Conservation (phyloP, 73 alveolate species). For the Loxodes magnus region DNA sequence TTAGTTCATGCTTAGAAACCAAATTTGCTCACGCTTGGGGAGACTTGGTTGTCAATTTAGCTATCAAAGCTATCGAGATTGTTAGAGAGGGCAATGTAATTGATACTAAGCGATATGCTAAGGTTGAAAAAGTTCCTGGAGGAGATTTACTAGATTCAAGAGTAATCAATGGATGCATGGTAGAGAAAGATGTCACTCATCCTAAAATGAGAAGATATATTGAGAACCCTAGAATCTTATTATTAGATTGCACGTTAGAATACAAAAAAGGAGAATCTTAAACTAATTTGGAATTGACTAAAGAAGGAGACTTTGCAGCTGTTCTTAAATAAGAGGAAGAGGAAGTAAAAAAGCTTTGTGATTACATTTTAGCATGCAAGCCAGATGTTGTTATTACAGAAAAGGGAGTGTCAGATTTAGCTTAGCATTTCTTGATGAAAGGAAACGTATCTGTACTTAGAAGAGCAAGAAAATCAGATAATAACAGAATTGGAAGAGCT, state of each 20-base stretch:
- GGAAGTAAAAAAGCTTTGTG: slow-evolving; percentile 85
- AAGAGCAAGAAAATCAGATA: slow-evolving; percentile 96
- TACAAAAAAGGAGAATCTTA: slow-evolving; percentile 97
- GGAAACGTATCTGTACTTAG: slow-evolving; percentile 74
- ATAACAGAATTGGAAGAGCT: slow-evolving; percentile 87
- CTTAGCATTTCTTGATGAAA: slow-evolving; percentile 68
- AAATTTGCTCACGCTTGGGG: slow-evolving; percentile 92
- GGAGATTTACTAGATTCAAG: slow-evolving; percentile 64
- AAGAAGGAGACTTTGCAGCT: slow-evolving; percentile 89
- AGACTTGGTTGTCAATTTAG: slow-evolving; percentile 65
- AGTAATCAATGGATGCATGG: slow-evolving; percentile 72
- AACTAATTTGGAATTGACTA: slow-evolving; percentile 96
- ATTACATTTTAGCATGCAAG: slow-evolving; percentile 80
- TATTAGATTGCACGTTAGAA: slow-evolving; percentile 97
- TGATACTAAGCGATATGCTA: slow-evolving; percentile 71
- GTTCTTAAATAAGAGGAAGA: slow-evolving; percentile 73
- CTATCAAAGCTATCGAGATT: slow-evolving; percentile 80
- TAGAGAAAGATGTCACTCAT: slow-evolving; percentile 99
- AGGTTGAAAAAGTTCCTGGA: slow-evolving; percentile 81
- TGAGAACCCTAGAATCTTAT: slow-evolving; percentile 91
- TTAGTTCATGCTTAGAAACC: slow-evolving; percentile 80
- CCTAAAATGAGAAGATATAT: slow-evolving; percentile 94
- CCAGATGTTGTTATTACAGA: slow-evolving; percentile 97
- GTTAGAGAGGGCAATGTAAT: slow-evolving; percentile 68
- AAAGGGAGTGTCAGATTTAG: slow-evolving; percentile 93